Percentiles rank a stretch among this genome's conserved stretches.
phyloP scores from a whole-genome alignment of 1,139 yeast species.

The Blastobotrys buckinghamii region DNA sequence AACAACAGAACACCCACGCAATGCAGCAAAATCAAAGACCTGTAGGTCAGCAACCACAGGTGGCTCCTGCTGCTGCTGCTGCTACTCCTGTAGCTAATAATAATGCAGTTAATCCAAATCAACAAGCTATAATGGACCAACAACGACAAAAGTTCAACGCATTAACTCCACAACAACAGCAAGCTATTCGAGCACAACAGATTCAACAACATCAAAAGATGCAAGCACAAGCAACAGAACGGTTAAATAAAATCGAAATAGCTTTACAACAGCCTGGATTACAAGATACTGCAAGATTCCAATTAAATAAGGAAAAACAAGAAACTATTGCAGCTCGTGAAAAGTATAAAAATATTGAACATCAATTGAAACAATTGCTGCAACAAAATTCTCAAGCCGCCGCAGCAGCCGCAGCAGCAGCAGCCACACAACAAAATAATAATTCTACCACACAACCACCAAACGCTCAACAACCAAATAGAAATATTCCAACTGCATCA shows the following conservation, averaged over 20 bases:
- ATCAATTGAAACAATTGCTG: neutral
- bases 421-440: constrained; percentile 13
- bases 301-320: neutral
- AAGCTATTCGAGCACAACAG: neutral
- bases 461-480: neutral
- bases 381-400: constrained; percentile 1
- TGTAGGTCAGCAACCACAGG: constrained; percentile 6
- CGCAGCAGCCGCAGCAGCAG: neutral
- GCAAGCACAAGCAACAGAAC: constrained; percentile 2
- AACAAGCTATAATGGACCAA: neutral
- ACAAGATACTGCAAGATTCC: neutral
- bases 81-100: constrained; percentile 15
- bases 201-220: neutral
- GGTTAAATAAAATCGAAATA: neutral
- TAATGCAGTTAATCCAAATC: constrained; percentile 12
- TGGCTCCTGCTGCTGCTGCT: constrained; percentile 18
- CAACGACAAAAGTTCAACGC: neutral
- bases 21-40: constrained; percentile 5
- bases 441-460: neutral
- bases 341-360: neutral
- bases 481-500: constrained; percentile 3
- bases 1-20: constrained; percentile 6
- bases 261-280: neutral
- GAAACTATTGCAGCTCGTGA: neutral
- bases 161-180: neutral